Percentiles rank a stretch among this genome's conserved stretches.
These are phyloP conservation scores for Anastatica hierochuntica DNA, from an alignment of 345 rosid genomes.

Conservation along the genomic window DNA sequence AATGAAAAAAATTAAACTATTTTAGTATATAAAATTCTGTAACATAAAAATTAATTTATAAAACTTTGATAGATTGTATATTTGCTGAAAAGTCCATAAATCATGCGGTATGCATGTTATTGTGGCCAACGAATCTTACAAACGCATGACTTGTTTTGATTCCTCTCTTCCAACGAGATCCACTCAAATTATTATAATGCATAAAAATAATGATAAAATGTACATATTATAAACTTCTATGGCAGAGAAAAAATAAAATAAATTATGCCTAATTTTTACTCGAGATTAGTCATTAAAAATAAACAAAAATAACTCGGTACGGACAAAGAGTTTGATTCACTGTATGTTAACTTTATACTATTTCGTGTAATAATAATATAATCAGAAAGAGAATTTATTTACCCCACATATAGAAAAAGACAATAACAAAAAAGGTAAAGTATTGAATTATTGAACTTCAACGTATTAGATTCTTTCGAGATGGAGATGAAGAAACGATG, in stretches of 20 bases:
- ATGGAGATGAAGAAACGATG: neutral
- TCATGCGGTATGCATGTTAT: conserved; percentile 27
- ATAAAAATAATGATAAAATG: neutral
- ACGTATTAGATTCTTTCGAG: conserved; percentile 16
- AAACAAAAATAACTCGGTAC: neutral
- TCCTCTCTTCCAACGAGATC: conserved; percentile 19
- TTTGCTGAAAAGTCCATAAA: conserved; percentile 23
- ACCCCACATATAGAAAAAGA: conserved; percentile 3
- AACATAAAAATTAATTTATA: neutral
- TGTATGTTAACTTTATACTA: conserved; percentile 3
- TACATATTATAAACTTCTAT: too few relatives aligned
- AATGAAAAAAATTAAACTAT: neutral
- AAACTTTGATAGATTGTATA: neutral
- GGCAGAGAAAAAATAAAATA: neutral
- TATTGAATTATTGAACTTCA: conserved; percentile 17
- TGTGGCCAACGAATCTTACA: conserved; percentile 28
- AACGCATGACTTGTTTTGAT: conserved; percentile 18
- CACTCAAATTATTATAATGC: conserved; percentile 17
- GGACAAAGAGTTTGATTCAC: conserved; percentile 5
- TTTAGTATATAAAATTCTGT: neutral
- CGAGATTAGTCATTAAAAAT: neutral
- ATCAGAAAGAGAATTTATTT: neutral
- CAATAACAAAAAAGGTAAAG: neutral
- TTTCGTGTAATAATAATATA: too few relatives aligned
- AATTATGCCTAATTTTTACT: neutral